Evolutionary conservation across 2,329 filamentous ascomycete species (phyloP).

Genomic region (Exophiala bonariae): DNA sequence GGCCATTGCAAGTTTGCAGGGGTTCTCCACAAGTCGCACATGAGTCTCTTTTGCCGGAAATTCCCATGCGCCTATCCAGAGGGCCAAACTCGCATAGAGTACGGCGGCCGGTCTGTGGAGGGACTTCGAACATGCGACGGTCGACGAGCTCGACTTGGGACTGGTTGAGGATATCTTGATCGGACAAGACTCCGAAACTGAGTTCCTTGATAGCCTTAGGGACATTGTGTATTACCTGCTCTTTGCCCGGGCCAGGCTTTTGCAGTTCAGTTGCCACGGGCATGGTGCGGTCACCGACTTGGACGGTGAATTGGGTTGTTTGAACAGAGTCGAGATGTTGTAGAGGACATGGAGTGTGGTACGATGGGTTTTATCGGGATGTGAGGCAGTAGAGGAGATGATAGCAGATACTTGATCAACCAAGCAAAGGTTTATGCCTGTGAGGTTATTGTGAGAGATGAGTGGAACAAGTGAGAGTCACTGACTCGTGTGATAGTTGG

Average conservation of each 20-base stretch:
- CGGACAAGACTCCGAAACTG: conserved; percentile 93
- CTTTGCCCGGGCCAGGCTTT: conserved; percentile 53
- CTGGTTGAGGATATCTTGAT: conserved; percentile 93
- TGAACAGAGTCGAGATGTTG: neutral
- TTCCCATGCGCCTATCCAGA: conserved; percentile 83
- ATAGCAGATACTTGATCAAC: too few relatives aligned
- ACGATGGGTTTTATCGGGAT: too few relatives aligned
- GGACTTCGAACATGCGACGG: conserved; percentile 87
- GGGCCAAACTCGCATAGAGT: conserved; percentile 78
- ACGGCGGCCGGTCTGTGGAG: conserved; percentile 59
- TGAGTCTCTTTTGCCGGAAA: conserved; percentile 75
- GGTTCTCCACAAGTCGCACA: conserved; percentile 83
- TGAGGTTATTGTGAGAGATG: neutral
- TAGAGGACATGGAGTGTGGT: too few relatives aligned
- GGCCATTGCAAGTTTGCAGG: conserved; percentile 83
- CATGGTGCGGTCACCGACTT: conserved; percentile 19
- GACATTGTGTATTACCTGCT: conserved; percentile 83
- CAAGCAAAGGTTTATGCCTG: too few relatives aligned
- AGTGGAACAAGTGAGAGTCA: too few relatives aligned
- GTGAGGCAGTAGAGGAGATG: too few relatives aligned
- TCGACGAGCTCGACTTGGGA: conserved; percentile 94
- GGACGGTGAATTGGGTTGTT: too few relatives aligned
- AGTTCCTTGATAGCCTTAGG: conserved; percentile 91
- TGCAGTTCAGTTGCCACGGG: conserved; percentile 17
- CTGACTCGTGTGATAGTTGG: neutral